A percentile compares a stretch with the other conserved stretches of the same genome.
phyloP scores from a whole-genome alignment of 495 filamentous ascomycete species.

The Hypoxylon intermedium region DNA sequence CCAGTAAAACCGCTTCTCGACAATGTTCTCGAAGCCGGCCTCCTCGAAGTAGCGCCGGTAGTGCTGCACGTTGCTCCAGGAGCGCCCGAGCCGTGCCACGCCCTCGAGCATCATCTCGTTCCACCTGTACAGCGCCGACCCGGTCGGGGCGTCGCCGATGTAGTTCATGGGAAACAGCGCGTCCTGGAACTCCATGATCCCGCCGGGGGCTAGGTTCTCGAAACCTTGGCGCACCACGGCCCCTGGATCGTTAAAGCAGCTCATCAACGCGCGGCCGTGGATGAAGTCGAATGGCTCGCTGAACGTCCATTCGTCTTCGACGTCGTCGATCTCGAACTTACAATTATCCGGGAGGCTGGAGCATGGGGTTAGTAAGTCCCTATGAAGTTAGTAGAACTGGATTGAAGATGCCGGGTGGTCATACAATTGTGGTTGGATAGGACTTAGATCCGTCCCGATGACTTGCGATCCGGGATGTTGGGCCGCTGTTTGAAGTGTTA shows the following conservation, averaged over 20 bases:
- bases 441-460: constrained; percentile 59
- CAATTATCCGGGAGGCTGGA: constrained; percentile 59
- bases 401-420: constrained; percentile 6
- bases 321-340: constrained; percentile 61
- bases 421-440: constrained; percentile 60
- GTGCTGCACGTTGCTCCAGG: constrained; percentile 39
- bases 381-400: too few relatives aligned
- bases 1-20: constrained; percentile 43
- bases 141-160: constrained; percentile 37
- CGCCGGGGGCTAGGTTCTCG: constrained; percentile 56
- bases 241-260: constrained; percentile 58
- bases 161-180: constrained; percentile 42
- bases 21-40: constrained; percentile 41
- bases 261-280: constrained; percentile 58
- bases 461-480: constrained; percentile 44
- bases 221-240: constrained; percentile 54
- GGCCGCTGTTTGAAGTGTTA: constrained; percentile 30
- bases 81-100: constrained; percentile 40
- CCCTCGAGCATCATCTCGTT: constrained; percentile 47
- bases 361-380: constrained; percentile 1
- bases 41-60: constrained; percentile 38
- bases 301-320: constrained; percentile 62
- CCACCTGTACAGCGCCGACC: constrained; percentile 44
- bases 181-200: constrained; percentile 61
- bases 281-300: constrained; percentile 60